Conservation (phyloP, 257 asterid species). For the Solanum chiquidenum region DNA sequence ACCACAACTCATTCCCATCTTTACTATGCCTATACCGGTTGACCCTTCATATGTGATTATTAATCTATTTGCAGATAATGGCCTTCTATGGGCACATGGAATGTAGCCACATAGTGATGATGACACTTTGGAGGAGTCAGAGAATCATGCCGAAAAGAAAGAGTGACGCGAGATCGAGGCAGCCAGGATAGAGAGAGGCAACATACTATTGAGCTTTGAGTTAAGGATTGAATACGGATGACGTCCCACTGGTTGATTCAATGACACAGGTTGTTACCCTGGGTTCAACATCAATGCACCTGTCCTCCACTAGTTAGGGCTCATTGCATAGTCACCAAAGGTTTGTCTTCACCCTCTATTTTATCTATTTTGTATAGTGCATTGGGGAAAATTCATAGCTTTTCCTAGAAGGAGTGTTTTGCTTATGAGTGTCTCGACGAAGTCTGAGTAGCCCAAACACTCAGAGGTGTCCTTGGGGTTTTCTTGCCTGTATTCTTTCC, state of each 20-base stretch:
- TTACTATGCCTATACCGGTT: not conserved
- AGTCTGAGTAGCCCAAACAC: not conserved
- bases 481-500: not conserved
- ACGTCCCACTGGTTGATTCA: not conserved
- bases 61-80: not conserved
- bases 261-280: too few species aligned
- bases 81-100: not conserved
- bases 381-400: too few species aligned
- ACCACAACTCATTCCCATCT: not conserved
- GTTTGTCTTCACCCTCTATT: not conserved
- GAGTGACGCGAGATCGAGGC: too few species aligned
- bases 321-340: too few species aligned
- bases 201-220: too few species aligned
- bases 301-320: not conserved
- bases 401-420: too few species aligned
- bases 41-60: not conserved
- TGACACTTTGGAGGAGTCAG: too few species aligned
- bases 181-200: accelerated
- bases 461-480: not conserved
- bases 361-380: not conserved
- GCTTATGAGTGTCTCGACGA: not conserved
- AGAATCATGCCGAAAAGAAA: not conserved
- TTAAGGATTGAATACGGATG: too few species aligned
- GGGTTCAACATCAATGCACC: not conserved
- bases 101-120: not conserved